A percentile compares a stretch with the other conserved stretches of the same genome.
phyloP scores from a whole-genome alignment of 1,284 basidiomycete genomes.

The Macrocybe sp. region DNA sequence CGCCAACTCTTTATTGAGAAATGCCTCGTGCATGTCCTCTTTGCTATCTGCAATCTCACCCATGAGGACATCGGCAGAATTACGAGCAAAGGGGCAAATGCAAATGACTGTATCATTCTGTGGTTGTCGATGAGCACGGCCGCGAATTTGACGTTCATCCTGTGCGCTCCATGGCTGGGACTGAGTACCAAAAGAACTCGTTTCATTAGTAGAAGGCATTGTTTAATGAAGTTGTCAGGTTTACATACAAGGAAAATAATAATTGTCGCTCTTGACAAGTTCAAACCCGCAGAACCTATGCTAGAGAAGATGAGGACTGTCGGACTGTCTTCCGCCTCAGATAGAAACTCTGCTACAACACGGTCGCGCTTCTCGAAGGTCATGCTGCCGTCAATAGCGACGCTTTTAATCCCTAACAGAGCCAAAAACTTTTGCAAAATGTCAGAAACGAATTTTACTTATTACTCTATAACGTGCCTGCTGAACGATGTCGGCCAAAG shows the following conservation, averaged over 20 bases:
- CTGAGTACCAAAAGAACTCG: constrained; percentile 9
- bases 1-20: constrained; percentile 3
- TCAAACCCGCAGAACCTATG: constrained; percentile 21
- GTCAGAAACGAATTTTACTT: too few relatives aligned
- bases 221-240: too few relatives aligned
- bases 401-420: neutral
- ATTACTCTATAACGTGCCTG: constrained; percentile 11
- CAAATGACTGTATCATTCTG: constrained; percentile 19
- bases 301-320: constrained; percentile 17
- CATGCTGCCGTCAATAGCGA: constrained; percentile 4
- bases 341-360: constrained; percentile 12
- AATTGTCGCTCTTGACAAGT: constrained; percentile 15
- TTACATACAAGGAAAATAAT: constrained; percentile 22
- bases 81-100: constrained; percentile 20
- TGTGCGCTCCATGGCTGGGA: constrained; percentile 28
- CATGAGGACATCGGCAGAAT: constrained; percentile 24
- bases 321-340: neutral
- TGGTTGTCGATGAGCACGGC: constrained; percentile 23
- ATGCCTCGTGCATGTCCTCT: constrained; percentile 22
- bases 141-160: constrained; percentile 22
- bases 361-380: constrained; percentile 3
- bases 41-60: constrained; percentile 20
- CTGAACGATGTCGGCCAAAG: constrained; percentile 10
- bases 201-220: neutral
- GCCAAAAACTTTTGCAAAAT: too few relatives aligned